phyloP scores from a whole-genome alignment of 179 eudicot species.

The Patellifolia procumbens region DNA sequence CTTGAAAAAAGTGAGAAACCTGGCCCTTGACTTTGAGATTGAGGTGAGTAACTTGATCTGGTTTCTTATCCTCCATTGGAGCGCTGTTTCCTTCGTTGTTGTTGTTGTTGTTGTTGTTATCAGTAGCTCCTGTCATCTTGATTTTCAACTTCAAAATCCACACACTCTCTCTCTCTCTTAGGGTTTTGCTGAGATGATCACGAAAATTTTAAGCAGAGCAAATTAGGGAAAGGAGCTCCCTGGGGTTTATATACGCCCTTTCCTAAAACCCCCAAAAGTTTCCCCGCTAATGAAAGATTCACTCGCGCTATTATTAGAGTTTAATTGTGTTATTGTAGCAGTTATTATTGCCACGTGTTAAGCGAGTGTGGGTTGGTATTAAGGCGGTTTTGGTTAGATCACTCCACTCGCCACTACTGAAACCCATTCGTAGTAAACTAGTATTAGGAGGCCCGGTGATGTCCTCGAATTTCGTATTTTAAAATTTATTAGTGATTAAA shows the following conservation, averaged over 20 bases:
- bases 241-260: not conserved
- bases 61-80: slow-evolving; percentile 38
- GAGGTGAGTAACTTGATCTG: slow-evolving; percentile 34
- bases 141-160: not conserved
- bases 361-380: not conserved
- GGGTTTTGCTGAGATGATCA: slow-evolving; percentile 1
- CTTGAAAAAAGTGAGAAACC: slow-evolving; percentile 14
- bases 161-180: slow-evolving; percentile 25
- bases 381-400: too few species aligned
- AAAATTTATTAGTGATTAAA: too few species aligned
- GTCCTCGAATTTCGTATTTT: too few species aligned
- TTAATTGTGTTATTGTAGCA: not conserved
- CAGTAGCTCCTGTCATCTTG: slow-evolving; percentile 2
- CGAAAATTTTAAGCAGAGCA: not conserved
- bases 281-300: not conserved
- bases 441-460: too few species aligned
- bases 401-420: too few species aligned
- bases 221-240: not conserved
- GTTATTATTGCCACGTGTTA: not conserved
- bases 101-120: slow-evolving; percentile 17
- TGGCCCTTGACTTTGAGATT: slow-evolving; percentile 49
- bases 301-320: not conserved
- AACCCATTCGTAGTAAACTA: too few species aligned
- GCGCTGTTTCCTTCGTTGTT: slow-evolving; percentile 22
- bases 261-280: not conserved